Percentiles rank a stretch among this genome's conserved stretches.
Evolutionary conservation across 768 basidiomycete genomes (phyloP).

Genomic region (Mrakia frigida): DNA sequence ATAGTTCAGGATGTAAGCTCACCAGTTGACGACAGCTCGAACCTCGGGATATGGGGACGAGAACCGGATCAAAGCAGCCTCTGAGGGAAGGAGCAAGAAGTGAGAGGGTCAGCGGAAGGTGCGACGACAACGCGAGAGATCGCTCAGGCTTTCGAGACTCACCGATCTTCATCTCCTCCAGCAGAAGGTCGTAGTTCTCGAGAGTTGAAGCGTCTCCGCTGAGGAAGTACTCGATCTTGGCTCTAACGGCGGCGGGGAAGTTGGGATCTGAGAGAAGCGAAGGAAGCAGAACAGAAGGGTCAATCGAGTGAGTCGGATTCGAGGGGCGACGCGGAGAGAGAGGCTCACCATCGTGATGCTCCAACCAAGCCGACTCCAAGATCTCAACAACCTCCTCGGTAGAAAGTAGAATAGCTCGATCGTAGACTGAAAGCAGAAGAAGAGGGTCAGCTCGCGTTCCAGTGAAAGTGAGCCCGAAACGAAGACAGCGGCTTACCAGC

Average conservation of each 20-base stretch:
- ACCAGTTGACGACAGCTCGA: constrained; percentile 60
- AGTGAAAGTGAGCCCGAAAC: too few relatives aligned
- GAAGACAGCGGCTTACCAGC: not conserved
- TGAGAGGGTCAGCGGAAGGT: too few relatives aligned
- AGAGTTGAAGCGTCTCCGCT: constrained; percentile 29
- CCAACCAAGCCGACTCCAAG: constrained; percentile 1
- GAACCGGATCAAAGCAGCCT: constrained; percentile 39
- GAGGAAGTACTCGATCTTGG: constrained; percentile 22
- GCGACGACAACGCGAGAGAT: not conserved
- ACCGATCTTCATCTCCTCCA: constrained; percentile 32
- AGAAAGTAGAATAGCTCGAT: not conserved
- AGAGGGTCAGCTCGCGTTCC: not conserved
- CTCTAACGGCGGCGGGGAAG: not conserved
- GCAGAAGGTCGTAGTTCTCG: constrained; percentile 26
- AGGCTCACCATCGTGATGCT: not conserved
- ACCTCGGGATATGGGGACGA: constrained; percentile 47
- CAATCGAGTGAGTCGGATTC: not conserved
- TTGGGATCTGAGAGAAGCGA: not conserved
- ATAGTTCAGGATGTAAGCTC: not conserved
- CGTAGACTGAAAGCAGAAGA: constrained; percentile 3
- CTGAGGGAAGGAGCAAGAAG: not conserved
- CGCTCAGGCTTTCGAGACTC: not conserved
- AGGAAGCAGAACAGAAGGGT: too few relatives aligned
- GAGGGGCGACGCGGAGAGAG: not conserved
- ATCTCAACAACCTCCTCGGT: constrained; percentile 20